Conservation (phyloP, 73 alveolate species). For the Urostyla sp. region DNA sequence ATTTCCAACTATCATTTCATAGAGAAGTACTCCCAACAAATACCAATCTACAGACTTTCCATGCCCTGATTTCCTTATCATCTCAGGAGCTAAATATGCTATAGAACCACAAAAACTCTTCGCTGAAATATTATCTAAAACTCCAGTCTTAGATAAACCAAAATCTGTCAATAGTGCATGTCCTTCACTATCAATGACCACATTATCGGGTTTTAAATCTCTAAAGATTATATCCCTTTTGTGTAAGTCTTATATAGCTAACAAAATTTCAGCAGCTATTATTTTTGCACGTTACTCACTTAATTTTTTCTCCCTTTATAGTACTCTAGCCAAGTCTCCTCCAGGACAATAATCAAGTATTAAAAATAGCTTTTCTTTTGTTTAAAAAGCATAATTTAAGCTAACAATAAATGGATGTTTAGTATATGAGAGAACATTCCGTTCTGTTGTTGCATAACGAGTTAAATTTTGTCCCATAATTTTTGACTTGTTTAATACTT, state of each 20-base stretch:
- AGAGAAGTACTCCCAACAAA: constrained; percentile 90
- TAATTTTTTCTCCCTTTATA: constrained; percentile 86
- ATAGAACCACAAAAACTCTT: constrained; percentile 95
- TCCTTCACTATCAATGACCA: constrained; percentile 94
- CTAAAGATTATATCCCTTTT: constrained; percentile 91
- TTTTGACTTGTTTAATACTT: constrained; percentile 80
- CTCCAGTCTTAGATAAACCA: constrained; percentile 94
- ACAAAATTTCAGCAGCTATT: constrained; percentile 87
- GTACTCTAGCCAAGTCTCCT: constrained; percentile 91
- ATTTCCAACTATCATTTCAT: constrained; percentile 95
- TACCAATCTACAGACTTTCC: constrained; percentile 98
- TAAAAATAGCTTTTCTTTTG: constrained; percentile 83
- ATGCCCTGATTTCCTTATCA: constrained; percentile 93
- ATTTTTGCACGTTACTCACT: constrained; percentile 91
- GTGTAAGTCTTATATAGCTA: constrained; percentile 94
- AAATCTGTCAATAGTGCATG: constrained; percentile 96
- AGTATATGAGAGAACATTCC: constrained; percentile 87
- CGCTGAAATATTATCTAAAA: constrained; percentile 78
- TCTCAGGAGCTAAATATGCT: constrained; percentile 98
- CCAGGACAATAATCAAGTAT: constrained; percentile 94
- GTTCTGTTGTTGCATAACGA: constrained; percentile 91
- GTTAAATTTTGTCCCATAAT: constrained; percentile 88
- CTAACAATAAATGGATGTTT: constrained; percentile 95
- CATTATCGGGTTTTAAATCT: constrained; percentile 97
- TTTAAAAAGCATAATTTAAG: constrained; percentile 93